phyloP scores from a whole-genome alignment of 2,329 filamentous ascomycete species.

The Microsporum canis region DNA sequence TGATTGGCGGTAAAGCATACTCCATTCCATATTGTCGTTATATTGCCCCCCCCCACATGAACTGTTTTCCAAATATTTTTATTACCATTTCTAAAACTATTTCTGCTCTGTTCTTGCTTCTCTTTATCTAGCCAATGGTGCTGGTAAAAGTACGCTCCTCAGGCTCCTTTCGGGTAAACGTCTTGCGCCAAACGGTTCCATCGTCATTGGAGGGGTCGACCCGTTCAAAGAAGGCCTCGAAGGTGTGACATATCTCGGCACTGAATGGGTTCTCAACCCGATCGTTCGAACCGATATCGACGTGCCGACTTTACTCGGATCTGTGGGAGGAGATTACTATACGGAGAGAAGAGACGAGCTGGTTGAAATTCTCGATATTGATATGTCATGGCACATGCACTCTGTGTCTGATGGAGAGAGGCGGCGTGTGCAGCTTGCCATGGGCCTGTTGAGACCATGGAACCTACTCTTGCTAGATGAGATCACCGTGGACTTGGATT shows the following conservation, averaged over 20 bases:
- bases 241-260: conserved; percentile 90
- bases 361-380: conserved; percentile 78
- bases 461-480: conserved; percentile 83
- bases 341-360: conserved; percentile 75
- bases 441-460: conserved; percentile 91
- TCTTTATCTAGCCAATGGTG: conserved; percentile 60
- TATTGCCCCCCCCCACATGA: background rate
- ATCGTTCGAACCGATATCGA: conserved; percentile 94
- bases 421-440: conserved; percentile 82
- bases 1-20: conserved; percentile 60
- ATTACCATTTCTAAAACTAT: conserved; percentile 1
- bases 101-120: background rate
- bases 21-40: background rate
- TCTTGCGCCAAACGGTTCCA: conserved; percentile 64
- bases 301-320: conserved; percentile 70
- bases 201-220: conserved; percentile 71
- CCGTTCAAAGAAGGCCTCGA: conserved; percentile 84
- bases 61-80: background rate
- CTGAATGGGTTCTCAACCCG: conserved; percentile 96
- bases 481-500: conserved; percentile 91
- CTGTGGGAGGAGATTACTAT: conserved; percentile 77
- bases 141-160: conserved; percentile 92
- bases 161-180: conserved; percentile 91
- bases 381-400: conserved; percentile 88
- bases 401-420: conserved; percentile 89